phyloP scores from a whole-genome alignment of 495 filamentous ascomycete species.

The Penicillium bialowiezense region DNA sequence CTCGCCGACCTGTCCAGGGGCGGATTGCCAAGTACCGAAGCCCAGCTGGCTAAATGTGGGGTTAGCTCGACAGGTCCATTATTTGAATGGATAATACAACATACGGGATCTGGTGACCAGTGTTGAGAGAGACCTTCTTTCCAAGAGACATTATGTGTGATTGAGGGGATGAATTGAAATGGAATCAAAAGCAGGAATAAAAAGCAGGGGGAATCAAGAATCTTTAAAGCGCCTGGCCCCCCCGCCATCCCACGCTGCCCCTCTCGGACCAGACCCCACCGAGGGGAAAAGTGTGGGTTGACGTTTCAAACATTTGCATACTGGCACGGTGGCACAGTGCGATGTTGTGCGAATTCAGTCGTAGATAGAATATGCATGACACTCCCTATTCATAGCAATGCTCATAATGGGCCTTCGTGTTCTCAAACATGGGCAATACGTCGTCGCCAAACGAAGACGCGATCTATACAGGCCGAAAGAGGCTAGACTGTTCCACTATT shows the following conservation, averaged over 20 bases:
- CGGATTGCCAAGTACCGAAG: conserved; percentile 56
- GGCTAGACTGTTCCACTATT: not conserved
- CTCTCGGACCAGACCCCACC: conserved; percentile 26
- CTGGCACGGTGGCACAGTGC: no score
- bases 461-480: not conserved
- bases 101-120: conserved; percentile 44
- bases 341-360: no score
- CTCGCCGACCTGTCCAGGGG: conserved; percentile 50
- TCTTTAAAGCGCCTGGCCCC: conserved; percentile 8
- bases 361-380: no score
- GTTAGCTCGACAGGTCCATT: not conserved
- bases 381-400: no score
- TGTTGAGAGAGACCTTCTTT: conserved; percentile 44
- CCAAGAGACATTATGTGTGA: conserved; percentile 44
- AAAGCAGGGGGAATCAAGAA: conserved; percentile 1
- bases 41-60: conserved; percentile 39
- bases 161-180: not conserved
- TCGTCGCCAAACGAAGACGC: no score
- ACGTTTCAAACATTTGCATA: not conserved
- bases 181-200: conserved; percentile 1
- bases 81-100: conserved; percentile 5
- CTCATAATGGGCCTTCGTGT: no score
- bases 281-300: conserved; percentile 7
- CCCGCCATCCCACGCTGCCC: conserved; percentile 7
- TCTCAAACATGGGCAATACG: no score